Evolutionary conservation across 2,329 filamentous ascomycete genomes (phyloP).

Genomic region (Sordariomycetes sp.): DNA sequence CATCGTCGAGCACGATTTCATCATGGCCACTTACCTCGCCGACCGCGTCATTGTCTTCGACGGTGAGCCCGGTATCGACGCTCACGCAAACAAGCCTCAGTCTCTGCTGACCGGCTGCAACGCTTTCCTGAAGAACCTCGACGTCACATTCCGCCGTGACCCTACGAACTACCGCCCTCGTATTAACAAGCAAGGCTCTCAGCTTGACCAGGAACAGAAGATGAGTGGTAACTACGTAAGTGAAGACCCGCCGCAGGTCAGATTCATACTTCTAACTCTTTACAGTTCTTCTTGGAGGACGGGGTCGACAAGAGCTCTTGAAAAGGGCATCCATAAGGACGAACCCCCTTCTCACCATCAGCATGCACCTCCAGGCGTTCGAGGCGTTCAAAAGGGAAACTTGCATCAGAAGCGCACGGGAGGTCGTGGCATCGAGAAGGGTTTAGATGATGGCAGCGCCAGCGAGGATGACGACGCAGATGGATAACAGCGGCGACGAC

Average conservation of each 20-base stretch:
- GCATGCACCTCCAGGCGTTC: slow-evolving; percentile 33
- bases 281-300: slow-evolving; percentile 91
- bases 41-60: slow-evolving; percentile 99
- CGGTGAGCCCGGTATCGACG: slow-evolving; percentile 79
- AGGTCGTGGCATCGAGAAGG: slow-evolving; percentile 19
- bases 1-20: slow-evolving; percentile 99
- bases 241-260: slow-evolving; percentile 12
- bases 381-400: slow-evolving; percentile 39
- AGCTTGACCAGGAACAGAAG: slow-evolving; percentile 98
- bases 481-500: slow-evolving; percentile 47
- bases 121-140: slow-evolving; percentile 88
- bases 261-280: slow-evolving; percentile 9
- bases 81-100: slow-evolving; percentile 83
- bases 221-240: slow-evolving; percentile 79
- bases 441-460: slow-evolving; percentile 35
- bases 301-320: slow-evolving; percentile 41
- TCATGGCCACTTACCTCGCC: slow-evolving; percentile 72
- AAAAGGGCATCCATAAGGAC: slow-evolving; percentile 40
- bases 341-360: slow-evolving; percentile 17
- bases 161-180: slow-evolving; percentile 92
- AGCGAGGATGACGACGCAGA: slow-evolving; percentile 61
- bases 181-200: slow-evolving; percentile 95
- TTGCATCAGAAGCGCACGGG: slow-evolving; percentile 16
- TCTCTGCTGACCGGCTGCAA: slow-evolving; percentile 94
- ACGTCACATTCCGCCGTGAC: slow-evolving; percentile 97